Evolutionary conservation across 768 basidiomycete genomes (phyloP), one percentile per base, ranked within the genome.

Genomic region (Leucocoprinus leucothites): DNA sequence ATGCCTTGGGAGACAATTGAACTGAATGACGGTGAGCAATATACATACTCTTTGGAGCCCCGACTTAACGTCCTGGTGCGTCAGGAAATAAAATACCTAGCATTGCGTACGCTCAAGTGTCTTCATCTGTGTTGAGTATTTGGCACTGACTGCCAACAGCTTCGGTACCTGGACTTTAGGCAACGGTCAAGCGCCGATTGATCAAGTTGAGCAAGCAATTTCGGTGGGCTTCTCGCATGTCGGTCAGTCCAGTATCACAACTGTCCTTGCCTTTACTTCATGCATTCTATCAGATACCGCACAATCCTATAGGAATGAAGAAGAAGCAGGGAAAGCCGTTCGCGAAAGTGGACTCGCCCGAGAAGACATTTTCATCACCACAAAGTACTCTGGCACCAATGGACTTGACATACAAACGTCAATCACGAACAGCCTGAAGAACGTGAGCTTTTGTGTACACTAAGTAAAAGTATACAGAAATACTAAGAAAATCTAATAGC

Each of bases 151-250:
- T 48, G 26, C 16, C 19, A 49, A 73, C 9, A 38, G 73, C 11
- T 85, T 82, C 61, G 86, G 85, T 24, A 86, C 86, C 2, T 86
- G 85, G 81, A 81, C 73, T 40, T 59, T 84, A n/a, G 82, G 83
- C 1, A 80, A 81, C 35, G 85, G 84, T 0, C 75, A 80, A 56
- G 71, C 67, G 24, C 66, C 80, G 4, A 74, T 74, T 21, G 74
- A 78, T 62, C 76, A 79, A 60, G 82, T 88, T 24, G 82, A 81
- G 60, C 82, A 85, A 61, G 86, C 85, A 2, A 68, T 87, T 45
- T 76, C 75, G 1, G 75, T 79, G 4, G 85, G 85, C 2, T 86
- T 86, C 71, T 69, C 69, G 43, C 86, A 87, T 62, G 66, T 88
- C 48, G 85, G 86, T 82, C 59, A 48, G 79, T 61, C 7, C 6